A percentile compares a stretch with the other conserved stretches of the same genome.
phyloP scores from a whole-genome alignment of 306 rosid genomes.

The Dryas alaskensis region DNA sequence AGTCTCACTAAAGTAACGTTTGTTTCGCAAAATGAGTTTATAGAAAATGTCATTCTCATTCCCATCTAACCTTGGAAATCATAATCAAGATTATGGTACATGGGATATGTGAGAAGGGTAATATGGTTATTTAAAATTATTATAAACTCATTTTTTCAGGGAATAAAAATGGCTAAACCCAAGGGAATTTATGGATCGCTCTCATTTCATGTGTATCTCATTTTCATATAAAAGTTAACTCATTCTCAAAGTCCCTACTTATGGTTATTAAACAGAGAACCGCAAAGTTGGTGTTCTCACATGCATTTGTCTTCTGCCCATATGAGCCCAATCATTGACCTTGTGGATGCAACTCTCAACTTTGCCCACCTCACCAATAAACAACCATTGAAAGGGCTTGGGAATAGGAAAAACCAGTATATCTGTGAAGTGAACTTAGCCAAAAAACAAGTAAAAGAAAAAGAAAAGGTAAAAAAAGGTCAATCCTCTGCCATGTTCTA shows the following conservation, averaged over 20 bases:
- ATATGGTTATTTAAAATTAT: no score
- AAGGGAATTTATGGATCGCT: neutral
- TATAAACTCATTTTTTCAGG: no score
- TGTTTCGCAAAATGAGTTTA: no score
- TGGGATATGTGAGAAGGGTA: neutral
- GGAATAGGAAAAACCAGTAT: neutral
- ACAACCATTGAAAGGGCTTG: neutral
- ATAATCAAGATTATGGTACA: neutral
- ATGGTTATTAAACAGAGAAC: slow-evolving; percentile 1
- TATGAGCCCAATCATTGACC: slow-evolving; percentile 10
- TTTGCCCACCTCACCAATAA: neutral
- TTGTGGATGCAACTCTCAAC: neutral
- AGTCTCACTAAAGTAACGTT: neutral
- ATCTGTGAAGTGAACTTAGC: slow-evolving; percentile 6
- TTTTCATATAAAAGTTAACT: neutral
- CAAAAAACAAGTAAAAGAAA: neutral
- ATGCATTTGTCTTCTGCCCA: slow-evolving; percentile 13
- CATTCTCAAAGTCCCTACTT: neutral
- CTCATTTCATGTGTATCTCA: no score
- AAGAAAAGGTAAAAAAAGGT: neutral
- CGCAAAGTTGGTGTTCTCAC: slow-evolving; percentile 12
- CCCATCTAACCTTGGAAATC: no score
- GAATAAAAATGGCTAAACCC: no score
- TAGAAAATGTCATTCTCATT: no score
- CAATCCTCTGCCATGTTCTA: neutral